Conservation (phyloP, 306 rosid species). For the Begonia masoniana region DNA sequence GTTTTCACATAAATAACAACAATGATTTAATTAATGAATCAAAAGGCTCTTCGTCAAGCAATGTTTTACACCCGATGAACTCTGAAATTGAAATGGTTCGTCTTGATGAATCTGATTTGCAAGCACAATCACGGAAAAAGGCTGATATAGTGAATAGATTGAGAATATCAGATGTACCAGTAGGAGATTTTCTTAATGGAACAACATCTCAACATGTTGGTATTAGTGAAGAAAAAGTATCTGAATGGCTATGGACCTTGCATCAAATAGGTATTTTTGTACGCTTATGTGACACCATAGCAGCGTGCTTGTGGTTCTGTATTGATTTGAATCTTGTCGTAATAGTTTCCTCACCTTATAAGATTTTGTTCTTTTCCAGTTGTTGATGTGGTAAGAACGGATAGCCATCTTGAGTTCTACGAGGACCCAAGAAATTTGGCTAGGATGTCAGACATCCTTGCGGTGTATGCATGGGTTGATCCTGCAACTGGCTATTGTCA, state of each 20-base stretch:
- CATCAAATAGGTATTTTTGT: constrained; percentile 59
- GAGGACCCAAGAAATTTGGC: constrained; percentile 79
- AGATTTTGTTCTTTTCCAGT: constrained; percentile 30
- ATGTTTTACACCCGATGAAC: constrained; percentile 22
- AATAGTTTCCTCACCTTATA: constrained; percentile 15
- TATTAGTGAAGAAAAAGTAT: constrained; percentile 45
- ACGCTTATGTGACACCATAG: background rate
- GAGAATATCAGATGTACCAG: constrained; percentile 65
- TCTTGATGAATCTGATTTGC: constrained; percentile 32
- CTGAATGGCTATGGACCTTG: constrained; percentile 98
- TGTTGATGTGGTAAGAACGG: constrained; percentile 96
- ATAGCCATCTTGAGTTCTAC: constrained; percentile 83
- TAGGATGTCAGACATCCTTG: constrained; percentile 97
- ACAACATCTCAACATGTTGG: constrained; percentile 29
- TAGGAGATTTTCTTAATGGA: constrained; percentile 27
- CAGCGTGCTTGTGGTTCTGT: background rate
- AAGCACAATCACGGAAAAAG: constrained; percentile 21
- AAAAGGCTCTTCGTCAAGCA: constrained; percentile 28
- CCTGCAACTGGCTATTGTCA: constrained; percentile 96
- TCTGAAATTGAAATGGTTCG: constrained; percentile 50
- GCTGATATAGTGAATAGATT: constrained; percentile 32
- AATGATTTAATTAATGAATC: constrained; percentile 59
- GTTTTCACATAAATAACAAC: constrained; percentile 60
- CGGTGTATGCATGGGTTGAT: constrained; percentile 97
- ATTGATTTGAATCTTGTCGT: constrained; percentile 4